Evolutionary conservation across 768 basidiomycete species (phyloP), one percentile per base, ranked within the genome.

Genomic region (Pleurotus giganteus): DNA sequence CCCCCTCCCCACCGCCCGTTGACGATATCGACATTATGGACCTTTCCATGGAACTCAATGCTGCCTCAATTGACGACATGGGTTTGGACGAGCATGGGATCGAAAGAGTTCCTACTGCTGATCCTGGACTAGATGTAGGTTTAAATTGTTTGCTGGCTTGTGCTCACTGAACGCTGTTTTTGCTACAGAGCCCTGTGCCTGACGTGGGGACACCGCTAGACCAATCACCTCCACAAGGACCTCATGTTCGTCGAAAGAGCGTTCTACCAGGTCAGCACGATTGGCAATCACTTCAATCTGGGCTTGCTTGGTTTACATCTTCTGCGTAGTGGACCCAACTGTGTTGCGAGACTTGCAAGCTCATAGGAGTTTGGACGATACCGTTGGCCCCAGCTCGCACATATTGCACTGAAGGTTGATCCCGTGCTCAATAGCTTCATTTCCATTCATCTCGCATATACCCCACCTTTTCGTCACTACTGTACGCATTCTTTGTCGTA

Each of bases 201-300:
- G 87, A 87, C 62, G 74, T 86, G 51, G 81, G 79, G 55, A 69
- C 71, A 26, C 27, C 49, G 57, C 73, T 80, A 61, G 81, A 85
- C 56, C 82, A 83, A 62, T 81, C 82, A 43, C 75, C 83, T 27
- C 70, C 80, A 53, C 73, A 77, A 55, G 83, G 86, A 41, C 79
- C 94, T 52, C 96, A 99, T 71, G 84, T 95, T 29, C 85, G 96
- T 62, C 82, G 96, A 70, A 97, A 94, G 78, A 96, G 93, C 64
- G 94, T 96, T 44, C 78, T 98, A 58, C 95, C 94, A 74, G 88
- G 91, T 91, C 68, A 65, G 73, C 71, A 55, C 47, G 31, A 55
- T 49, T 60, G 55, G 55, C 41, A 26, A 39, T 45, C 60, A 62
- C 50, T 57, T 61, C 44, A 41, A 51, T 53, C 45, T 53, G n/a